A percentile compares a stretch with the other conserved stretches of the same genome.
These are phyloP conservation scores for Calvatia gigantea DNA, from an alignment of 768 basidiomycete genomes.

Conservation along the genomic window DNA sequence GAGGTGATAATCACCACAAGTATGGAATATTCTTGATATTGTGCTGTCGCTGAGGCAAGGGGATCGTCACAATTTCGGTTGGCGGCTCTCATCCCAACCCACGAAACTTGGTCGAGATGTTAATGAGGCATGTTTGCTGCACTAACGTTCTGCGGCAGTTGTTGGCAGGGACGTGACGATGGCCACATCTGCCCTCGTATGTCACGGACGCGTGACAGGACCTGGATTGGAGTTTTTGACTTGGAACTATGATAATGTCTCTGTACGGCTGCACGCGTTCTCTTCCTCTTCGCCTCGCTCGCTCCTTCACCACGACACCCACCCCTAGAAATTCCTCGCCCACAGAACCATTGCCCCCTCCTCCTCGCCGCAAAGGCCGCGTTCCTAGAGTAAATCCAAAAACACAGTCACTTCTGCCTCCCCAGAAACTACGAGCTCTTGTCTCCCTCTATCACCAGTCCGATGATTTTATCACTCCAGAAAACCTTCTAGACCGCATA, in stretches of 20 bases:
- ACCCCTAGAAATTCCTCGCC: not conserved
- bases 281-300: not conserved
- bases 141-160: no score
- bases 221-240: not conserved
- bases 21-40: no score
- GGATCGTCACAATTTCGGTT: no score
- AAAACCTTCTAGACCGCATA: conserved; percentile 62
- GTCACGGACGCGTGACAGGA: not conserved
- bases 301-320: not conserved
- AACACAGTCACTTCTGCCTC: conserved; percentile 38
- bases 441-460: conserved; percentile 78
- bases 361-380: conserved; percentile 9
- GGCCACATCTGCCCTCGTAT: no score
- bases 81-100: no score
- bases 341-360: not conserved
- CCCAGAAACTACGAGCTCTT: conserved; percentile 65
- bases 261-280: not conserved
- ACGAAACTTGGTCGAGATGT: no score
- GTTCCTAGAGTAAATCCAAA: conserved; percentile 18
- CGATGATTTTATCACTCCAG: conserved; percentile 64
- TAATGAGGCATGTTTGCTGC: no score
- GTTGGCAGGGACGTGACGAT: no score
- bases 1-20: no score
- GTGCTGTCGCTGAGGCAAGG: no score
- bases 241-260: not conserved